Base-by-base conservation (phyloP, 176 grass and related monocot genomes). In the Hordeum marinum region DNA sequence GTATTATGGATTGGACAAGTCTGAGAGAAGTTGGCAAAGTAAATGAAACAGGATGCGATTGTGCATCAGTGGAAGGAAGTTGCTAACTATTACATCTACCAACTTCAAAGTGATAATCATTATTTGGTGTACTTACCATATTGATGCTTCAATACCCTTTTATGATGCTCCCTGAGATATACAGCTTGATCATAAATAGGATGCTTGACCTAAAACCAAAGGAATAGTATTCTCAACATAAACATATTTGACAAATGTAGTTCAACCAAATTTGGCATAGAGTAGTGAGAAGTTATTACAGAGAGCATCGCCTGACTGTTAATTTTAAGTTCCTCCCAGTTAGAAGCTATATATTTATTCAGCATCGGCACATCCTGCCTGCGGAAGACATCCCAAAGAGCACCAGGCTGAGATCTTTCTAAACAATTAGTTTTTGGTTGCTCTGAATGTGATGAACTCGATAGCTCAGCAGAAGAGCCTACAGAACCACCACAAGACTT, bases 361-460 rank as follows among this genome's bases (percentile, higher is more conserved):
- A 98, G 85, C 73, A 90, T 96, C 77, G 89, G 89, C 59, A 98
- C 48, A 92, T 98, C 96, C 88, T 95, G 88, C 78, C 93, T 88
- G 71, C 52, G 78, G 79, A 98, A 94, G 60, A 98, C 91, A 91
- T 98, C 96, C 96, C 96, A 98, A 90, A 94, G 32, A 83, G 85
- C 91, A 81, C 89, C 93, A 67, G 84, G 75, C 82, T 45, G 68
- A 78, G 58, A 24, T 68, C 70, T 77, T 86, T 86, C 80, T 78
- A 66, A 81, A 84, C 48, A 26, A 52, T 79, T 82, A 81, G 64
- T 8, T 60, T 71, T 81, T 79, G 87, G 26, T 85, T 87, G 85
- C 60, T 88, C 85, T 8, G 32, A 79, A 54, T 59, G 72, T 41
- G 54, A 70, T 42, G 77, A 85, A 74, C 14, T 42, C 45, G 68